Percentiles rank a stretch among this genome's conserved stretches.
These are phyloP conservation scores for Asterella californica DNA, from an alignment of 225 moss, liverwort and hornwort species.

Conservation along the genomic window DNA sequence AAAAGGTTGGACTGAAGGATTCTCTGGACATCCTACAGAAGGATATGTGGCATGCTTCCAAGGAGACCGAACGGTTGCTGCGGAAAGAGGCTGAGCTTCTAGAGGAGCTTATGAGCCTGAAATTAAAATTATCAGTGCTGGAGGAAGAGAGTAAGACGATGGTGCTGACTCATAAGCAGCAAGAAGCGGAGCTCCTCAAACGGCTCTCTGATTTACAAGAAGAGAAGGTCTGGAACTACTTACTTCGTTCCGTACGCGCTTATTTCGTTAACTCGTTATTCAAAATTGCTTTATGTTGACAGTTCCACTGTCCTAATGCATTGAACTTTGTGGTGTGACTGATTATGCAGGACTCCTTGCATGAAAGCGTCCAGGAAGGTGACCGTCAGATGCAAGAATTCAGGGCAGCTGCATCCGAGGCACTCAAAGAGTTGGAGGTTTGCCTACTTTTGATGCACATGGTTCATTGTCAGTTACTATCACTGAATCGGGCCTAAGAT, in stretches of 20 bases:
- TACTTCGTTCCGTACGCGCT: not conserved
- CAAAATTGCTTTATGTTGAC: not conserved
- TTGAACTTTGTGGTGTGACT: not conserved
- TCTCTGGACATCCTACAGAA: slow-evolving; percentile 19
- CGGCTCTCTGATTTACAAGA: slow-evolving; percentile 26
- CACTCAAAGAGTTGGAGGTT: slow-evolving; percentile 56
- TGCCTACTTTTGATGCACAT: not conserved
- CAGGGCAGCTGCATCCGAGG: slow-evolving; percentile 40
- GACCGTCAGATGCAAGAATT: slow-evolving; percentile 48
- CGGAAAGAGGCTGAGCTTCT: slow-evolving; percentile 40
- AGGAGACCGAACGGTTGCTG: slow-evolving; percentile 26
- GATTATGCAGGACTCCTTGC: slow-evolving; percentile 41
- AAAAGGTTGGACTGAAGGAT: slow-evolving; percentile 22
- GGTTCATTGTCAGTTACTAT: not conserved
- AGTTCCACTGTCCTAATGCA: not conserved
- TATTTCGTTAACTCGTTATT: not conserved
- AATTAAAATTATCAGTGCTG: slow-evolving; percentile 42
- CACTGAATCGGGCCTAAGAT: not conserved
- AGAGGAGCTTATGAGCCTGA: slow-evolving; percentile 42
- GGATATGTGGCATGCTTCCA: slow-evolving; percentile 11
- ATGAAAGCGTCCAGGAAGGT: slow-evolving; percentile 36
- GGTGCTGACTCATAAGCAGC: slow-evolving; percentile 25
- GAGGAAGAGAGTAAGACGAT: slow-evolving; percentile 50
- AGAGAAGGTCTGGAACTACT: slow-evolving; percentile 33
- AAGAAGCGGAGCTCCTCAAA: slow-evolving; percentile 15